Evolutionary conservation across 495 filamentous ascomycete genomes (phyloP).

Genomic region (Daldinia childiae): DNA sequence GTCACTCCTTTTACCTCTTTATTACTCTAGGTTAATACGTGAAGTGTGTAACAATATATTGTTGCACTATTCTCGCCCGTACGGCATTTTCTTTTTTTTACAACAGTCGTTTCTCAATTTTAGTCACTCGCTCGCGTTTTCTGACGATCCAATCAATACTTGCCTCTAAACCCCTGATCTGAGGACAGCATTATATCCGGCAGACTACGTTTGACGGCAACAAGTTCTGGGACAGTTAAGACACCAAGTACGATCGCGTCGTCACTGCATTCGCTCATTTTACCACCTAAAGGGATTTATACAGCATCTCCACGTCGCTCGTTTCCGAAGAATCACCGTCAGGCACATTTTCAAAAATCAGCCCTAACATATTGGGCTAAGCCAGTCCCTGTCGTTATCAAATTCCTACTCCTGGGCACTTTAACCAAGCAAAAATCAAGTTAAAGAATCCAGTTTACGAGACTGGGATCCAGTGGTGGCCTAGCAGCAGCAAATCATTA

Average conservation of each 20-base stretch:
- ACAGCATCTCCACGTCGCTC: slow-evolving; percentile 29
- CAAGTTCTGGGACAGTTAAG: slow-evolving; percentile 34
- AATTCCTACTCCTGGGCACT: slow-evolving; percentile 8
- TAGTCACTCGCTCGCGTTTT: slow-evolving; percentile 43
- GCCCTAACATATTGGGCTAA: slow-evolving; percentile 26
- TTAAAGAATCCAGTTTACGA: slow-evolving; percentile 6
- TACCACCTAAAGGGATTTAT: slow-evolving; percentile 30
- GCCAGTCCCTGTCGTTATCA: slow-evolving; percentile 18
- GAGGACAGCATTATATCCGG: slow-evolving; percentile 45
- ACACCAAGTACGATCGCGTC: slow-evolving; percentile 35
- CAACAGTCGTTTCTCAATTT: slow-evolving; percentile 20
- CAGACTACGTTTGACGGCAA: slow-evolving; percentile 44
- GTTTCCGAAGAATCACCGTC: slow-evolving; percentile 34
- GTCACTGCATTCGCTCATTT: slow-evolving; percentile 38
- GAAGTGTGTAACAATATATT: slow-evolving; percentile 22
- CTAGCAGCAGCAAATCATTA: slow-evolving; percentile 14
- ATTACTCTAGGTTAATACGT: slow-evolving; percentile 11
- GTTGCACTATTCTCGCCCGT: slow-evolving; percentile 24
- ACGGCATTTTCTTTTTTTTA: slow-evolving; percentile 25
- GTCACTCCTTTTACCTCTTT: slow-evolving; percentile 35
- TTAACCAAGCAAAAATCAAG: slow-evolving; percentile 30
- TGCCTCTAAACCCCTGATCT: slow-evolving; percentile 43
- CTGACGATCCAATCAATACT: slow-evolving; percentile 35
- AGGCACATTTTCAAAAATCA: slow-evolving; percentile 8
- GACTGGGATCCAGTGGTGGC: slow-evolving; percentile 17